These are phyloP conservation scores for Grigorovia transvaalensis DNA, from an alignment of 805 yeast species.

Conservation along the genomic window DNA sequence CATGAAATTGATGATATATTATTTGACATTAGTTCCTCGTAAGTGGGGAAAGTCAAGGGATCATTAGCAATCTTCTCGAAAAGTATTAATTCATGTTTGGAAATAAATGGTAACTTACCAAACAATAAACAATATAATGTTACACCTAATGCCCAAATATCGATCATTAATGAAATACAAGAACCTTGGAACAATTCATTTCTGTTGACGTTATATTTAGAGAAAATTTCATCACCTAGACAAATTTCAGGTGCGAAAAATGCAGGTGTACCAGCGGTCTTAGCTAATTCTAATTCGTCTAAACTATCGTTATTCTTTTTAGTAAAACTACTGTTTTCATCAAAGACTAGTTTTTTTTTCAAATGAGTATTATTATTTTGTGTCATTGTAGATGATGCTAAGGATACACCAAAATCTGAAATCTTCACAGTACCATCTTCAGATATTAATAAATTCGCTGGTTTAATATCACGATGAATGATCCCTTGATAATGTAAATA, in stretches of 20 bases:
- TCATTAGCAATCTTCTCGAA: slow-evolving; percentile 72
- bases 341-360: not conserved
- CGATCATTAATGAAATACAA: slow-evolving; percentile 73
- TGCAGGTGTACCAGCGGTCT: slow-evolving; percentile 97
- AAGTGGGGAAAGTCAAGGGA: slow-evolving; percentile 46
- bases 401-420: slow-evolving; percentile 92
- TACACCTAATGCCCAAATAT: slow-evolving; percentile 96
- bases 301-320: slow-evolving; percentile 8
- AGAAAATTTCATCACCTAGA: slow-evolving; percentile 34
- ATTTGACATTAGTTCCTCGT: slow-evolving; percentile 18
- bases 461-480: slow-evolving; percentile 91
- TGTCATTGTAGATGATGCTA: slow-evolving; percentile 25
- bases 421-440: slow-evolving; percentile 72
- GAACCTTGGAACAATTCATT: slow-evolving; percentile 29
- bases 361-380: slow-evolving; percentile 7
- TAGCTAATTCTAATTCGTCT: slow-evolving; percentile 77
- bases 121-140: slow-evolving; percentile 83
- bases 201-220: slow-evolving; percentile 16
- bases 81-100: slow-evolving; percentile 60
- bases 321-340: slow-evolving; percentile 1
- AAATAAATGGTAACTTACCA: slow-evolving; percentile 81
- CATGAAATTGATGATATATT: slow-evolving; percentile 26
- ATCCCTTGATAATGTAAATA: slow-evolving; percentile 86
- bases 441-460: slow-evolving; percentile 76
- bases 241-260: slow-evolving; percentile 93